phyloP scores from a whole-genome alignment of 768 basidiomycete species.

The Podaxis carcinomalis region DNA sequence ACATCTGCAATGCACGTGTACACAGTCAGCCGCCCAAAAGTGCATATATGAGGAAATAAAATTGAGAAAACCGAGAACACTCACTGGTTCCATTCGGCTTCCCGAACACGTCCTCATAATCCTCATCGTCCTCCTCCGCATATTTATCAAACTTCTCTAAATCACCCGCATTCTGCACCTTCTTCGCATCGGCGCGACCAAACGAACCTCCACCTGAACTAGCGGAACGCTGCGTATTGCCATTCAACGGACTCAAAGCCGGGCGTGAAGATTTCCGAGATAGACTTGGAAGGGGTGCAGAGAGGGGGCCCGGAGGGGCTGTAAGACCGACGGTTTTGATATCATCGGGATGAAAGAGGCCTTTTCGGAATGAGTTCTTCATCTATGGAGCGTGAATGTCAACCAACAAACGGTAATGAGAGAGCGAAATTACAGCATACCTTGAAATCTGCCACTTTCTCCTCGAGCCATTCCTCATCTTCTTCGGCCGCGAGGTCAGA shows the following conservation, averaged over 20 bases:
- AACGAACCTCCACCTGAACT: conserved; percentile 41
- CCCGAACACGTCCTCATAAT: conserved; percentile 94
- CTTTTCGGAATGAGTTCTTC: conserved; percentile 68
- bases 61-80: conserved; percentile 22
- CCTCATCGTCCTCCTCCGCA: conserved; percentile 81
- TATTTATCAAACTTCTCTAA: conserved; percentile 89
- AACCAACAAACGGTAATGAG: not conserved
- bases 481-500: conserved; percentile 84
- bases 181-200: conserved; percentile 60
- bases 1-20: conserved; percentile 29
- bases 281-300: conserved; percentile 62
- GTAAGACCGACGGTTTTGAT: conserved; percentile 72
- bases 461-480: conserved; percentile 60
- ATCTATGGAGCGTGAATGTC: conserved; percentile 32
- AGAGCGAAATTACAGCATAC: conserved; percentile 29
- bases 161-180: conserved; percentile 52
- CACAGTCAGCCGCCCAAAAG: not conserved
- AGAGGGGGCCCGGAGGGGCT: conserved; percentile 52
- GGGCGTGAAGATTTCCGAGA: conserved; percentile 51
- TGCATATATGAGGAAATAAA: not conserved
- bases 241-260: conserved; percentile 27
- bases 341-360: conserved; percentile 86
- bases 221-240: conserved; percentile 25
- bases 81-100: conserved; percentile 65
- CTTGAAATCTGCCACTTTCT: conserved; percentile 84